These are phyloP conservation scores for Fusarium sacchari DNA, from an alignment of 2,329 filamentous ascomycete species.

Conservation along the genomic window DNA sequence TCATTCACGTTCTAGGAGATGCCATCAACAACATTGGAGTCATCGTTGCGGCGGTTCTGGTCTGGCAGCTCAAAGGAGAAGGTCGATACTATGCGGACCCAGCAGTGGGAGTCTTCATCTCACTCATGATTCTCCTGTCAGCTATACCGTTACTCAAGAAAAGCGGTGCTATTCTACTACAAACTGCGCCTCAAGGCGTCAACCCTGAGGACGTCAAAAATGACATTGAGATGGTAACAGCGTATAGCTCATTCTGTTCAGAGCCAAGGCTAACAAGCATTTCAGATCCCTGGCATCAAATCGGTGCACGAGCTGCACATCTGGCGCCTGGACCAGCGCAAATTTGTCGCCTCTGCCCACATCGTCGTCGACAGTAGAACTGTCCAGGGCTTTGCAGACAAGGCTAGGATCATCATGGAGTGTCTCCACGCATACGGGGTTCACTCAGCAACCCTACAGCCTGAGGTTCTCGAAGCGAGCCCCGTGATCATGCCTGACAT, in stretches of 20 bases:
- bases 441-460: conserved; percentile 76
- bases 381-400: conserved; percentile 67
- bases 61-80: conserved; percentile 70
- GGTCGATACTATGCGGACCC: conserved; percentile 78
- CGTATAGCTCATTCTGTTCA: background rate
- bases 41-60: conserved; percentile 73
- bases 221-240: conserved; percentile 70
- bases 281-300: conserved; percentile 72
- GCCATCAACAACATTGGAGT: conserved; percentile 81
- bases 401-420: conserved; percentile 70
- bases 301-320: conserved; percentile 79
- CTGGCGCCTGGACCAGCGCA: conserved; percentile 77
- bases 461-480: conserved; percentile 56
- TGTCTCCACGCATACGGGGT: conserved; percentile 80
- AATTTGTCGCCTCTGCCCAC: conserved; percentile 75
- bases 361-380: conserved; percentile 69
- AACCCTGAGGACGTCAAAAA: conserved; percentile 71
- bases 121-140: conserved; percentile 75
- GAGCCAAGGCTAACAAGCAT: conserved; percentile 24
- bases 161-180: conserved; percentile 72
- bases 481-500: conserved; percentile 21
- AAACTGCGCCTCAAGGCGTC: conserved; percentile 71
- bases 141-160: conserved; percentile 70
- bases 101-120: conserved; percentile 73
- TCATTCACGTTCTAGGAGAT: conserved; percentile 77